These are phyloP conservation scores for Aspergillus calidoustus DNA, from an alignment of 2,329 filamentous ascomycete genomes.

Conservation along the genomic window DNA sequence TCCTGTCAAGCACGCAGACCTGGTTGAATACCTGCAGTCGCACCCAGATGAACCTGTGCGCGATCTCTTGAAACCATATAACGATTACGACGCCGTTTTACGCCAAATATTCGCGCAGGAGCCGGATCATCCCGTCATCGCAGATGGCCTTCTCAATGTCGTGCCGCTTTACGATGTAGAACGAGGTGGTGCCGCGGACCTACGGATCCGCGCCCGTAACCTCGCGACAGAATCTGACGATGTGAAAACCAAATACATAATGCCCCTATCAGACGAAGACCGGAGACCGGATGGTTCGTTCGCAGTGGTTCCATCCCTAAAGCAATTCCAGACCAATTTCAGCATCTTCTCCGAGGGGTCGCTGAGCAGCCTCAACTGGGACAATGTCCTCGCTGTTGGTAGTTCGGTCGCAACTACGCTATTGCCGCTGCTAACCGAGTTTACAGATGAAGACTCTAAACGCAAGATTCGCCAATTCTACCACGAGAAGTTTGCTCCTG, in stretches of 20 bases:
- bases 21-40: conserved; percentile 33
- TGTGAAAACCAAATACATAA: conserved; percentile 39
- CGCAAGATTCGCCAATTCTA: conserved; percentile 71
- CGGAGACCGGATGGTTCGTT: conserved; percentile 66
- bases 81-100: conserved; percentile 40
- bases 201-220: conserved; percentile 39
- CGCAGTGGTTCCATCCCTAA: conserved; percentile 69
- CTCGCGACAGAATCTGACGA: conserved; percentile 34
- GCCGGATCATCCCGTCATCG: conserved; percentile 33
- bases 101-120: conserved; percentile 46
- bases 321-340: conserved; percentile 79
- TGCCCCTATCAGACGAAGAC: conserved; percentile 50
- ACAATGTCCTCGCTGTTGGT: conserved; percentile 79
- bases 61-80: conserved; percentile 41
- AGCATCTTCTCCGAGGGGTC: conserved; percentile 80
- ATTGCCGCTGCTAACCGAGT: conserved; percentile 69
- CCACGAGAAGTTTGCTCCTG: conserved; percentile 78
- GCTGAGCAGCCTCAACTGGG: conserved; percentile 77
- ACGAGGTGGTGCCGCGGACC: conserved; percentile 25
- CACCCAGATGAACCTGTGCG: conserved; percentile 31
- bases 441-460: conserved; percentile 60
- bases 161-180: conserved; percentile 38
- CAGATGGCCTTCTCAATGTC: conserved; percentile 38
- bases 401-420: conserved; percentile 81
- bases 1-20: conserved; percentile 30